Percentiles rank a stretch among this genome's conserved stretches.
These are phyloP conservation scores for Aspergillus intermedius DNA, from an alignment of 2,329 filamentous ascomycete species.

Conservation along the genomic window DNA sequence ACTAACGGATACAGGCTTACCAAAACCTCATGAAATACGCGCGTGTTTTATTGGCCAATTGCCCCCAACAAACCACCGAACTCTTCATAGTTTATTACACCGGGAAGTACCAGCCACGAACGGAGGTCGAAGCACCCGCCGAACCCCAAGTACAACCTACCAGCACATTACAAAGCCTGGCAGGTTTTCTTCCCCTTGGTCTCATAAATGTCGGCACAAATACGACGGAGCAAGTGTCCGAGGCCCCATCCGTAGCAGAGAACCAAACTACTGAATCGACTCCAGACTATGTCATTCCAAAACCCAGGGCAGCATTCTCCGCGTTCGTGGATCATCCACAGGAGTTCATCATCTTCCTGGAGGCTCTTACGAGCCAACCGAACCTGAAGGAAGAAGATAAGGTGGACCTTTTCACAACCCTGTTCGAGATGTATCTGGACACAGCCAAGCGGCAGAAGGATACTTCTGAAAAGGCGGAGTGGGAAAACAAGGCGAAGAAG, in stretches of 20 bases:
- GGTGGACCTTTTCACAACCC: slow-evolving; percentile 81
- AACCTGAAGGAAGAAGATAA: slow-evolving; percentile 67
- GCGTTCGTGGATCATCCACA: slow-evolving; percentile 91
- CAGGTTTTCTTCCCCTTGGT: slow-evolving; percentile 73
- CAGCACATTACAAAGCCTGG: slow-evolving; percentile 77
- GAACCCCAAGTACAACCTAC: slow-evolving; percentile 48
- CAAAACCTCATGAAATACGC: slow-evolving; percentile 92
- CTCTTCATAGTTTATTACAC: slow-evolving; percentile 95
- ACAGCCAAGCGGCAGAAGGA: slow-evolving; percentile 72
- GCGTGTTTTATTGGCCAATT: slow-evolving; percentile 80
- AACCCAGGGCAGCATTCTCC: slow-evolving; percentile 84
- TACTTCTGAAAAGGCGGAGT: slow-evolving; percentile 60
- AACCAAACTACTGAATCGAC: slow-evolving; percentile 31
- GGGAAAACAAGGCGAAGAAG: slow-evolving; percentile 85
- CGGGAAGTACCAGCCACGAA: slow-evolving; percentile 65
- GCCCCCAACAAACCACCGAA: slow-evolving; percentile 71
- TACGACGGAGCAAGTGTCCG: slow-evolving; percentile 26
- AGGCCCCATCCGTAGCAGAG: slow-evolving; percentile 20
- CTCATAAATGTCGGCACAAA: slow-evolving; percentile 65
- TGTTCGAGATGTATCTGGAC: slow-evolving; percentile 97
- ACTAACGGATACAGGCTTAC: slow-evolving; percentile 59
- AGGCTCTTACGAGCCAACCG: slow-evolving; percentile 72
- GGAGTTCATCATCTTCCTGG: slow-evolving; percentile 86
- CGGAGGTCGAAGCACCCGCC: slow-evolving; percentile 53
- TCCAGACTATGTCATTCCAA: slow-evolving; percentile 67